phyloP scores from a whole-genome alignment of 768 basidiomycete genomes.

The Tylopilus sp. region DNA sequence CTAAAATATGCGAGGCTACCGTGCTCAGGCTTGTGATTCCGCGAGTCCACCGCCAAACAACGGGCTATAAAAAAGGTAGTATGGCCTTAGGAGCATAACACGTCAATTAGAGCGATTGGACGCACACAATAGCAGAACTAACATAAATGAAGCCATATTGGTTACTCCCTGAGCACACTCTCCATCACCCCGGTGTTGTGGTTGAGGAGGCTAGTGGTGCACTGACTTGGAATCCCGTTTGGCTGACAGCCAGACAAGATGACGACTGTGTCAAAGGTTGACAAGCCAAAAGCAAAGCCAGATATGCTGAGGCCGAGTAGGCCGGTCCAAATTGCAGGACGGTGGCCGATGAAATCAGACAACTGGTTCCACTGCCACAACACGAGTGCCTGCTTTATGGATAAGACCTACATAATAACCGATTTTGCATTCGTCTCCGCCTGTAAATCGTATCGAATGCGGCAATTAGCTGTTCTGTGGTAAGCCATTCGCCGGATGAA shows the following conservation, averaged over 20 bases:
- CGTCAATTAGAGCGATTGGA: too few species aligned
- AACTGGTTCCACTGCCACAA: conserved; percentile 62
- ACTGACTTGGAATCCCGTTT: conserved; percentile 33
- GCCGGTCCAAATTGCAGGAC: conserved; percentile 55
- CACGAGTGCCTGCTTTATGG: conserved; percentile 51
- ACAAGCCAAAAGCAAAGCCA: conserved; percentile 60
- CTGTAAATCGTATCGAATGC: conserved; percentile 63
- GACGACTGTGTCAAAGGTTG: too few species aligned
- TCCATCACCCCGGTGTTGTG: conserved; percentile 42
- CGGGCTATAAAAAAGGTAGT: too few species aligned
- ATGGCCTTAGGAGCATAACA: too few species aligned
- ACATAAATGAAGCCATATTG: too few species aligned
- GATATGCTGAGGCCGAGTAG: conserved; percentile 49
- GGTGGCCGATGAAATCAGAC: conserved; percentile 58
- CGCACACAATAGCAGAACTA: too few species aligned
- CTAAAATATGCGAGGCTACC: too few species aligned
- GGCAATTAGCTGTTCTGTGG: conserved; percentile 43
- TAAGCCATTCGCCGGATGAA: background rate
- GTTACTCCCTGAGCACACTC: background rate
- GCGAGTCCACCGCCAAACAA: too few species aligned
- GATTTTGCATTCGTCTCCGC: conserved; percentile 59
- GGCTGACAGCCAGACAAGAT: too few species aligned
- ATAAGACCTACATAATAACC: conserved; percentile 68
- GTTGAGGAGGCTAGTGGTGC: conserved; percentile 36
- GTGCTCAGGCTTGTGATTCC: too few species aligned